phyloP scores from a whole-genome alignment of 768 basidiomycete genomes.

The Ramaria rubella region DNA sequence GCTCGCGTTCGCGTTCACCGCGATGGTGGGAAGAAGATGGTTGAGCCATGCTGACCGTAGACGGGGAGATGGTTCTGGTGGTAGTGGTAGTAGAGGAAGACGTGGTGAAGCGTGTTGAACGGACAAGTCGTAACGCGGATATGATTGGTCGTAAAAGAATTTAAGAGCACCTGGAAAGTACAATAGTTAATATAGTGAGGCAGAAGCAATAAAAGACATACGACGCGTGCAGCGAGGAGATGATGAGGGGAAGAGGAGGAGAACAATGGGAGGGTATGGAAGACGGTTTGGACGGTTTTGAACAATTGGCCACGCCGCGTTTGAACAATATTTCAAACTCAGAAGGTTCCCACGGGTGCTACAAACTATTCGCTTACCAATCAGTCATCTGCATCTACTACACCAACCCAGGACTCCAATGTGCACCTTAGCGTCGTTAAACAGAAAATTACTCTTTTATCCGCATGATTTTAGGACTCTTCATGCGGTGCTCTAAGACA shows the following conservation, averaged over 20 bases:
- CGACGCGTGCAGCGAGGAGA: not conserved
- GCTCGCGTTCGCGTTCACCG: slow-evolving; percentile 54
- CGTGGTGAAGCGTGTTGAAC: slow-evolving; percentile 18
- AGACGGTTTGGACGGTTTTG: not conserved
- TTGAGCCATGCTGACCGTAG: slow-evolving; percentile 85
- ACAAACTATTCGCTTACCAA: not conserved
- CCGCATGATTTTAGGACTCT: too few relatives aligned
- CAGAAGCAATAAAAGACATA: not conserved
- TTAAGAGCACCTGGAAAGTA: not conserved
- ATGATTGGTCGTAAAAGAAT: slow-evolving; percentile 18
- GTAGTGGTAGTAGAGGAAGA: slow-evolving; percentile 48
- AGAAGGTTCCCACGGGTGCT: not conserved
- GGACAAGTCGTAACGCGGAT: slow-evolving; percentile 18
- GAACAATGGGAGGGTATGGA: not conserved
- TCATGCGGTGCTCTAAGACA: too few relatives aligned
- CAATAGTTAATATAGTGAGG: too few relatives aligned
- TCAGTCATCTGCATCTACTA: not conserved
- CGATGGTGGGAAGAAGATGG: slow-evolving; percentile 72
- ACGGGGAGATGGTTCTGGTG: slow-evolving; percentile 64
- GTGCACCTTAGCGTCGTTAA: too few relatives aligned
- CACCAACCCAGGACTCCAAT: too few relatives aligned
- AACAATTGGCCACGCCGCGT: slow-evolving; percentile 4
- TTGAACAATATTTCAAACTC: slow-evolving; percentile 6
- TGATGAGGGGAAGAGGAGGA: not conserved
- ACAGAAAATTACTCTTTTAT: too few relatives aligned